Evolutionary conservation across 2,329 filamentous ascomycete genomes (phyloP), one percentile per base, ranked within the genome.

Genomic region (Exophiala viscosa): DNA sequence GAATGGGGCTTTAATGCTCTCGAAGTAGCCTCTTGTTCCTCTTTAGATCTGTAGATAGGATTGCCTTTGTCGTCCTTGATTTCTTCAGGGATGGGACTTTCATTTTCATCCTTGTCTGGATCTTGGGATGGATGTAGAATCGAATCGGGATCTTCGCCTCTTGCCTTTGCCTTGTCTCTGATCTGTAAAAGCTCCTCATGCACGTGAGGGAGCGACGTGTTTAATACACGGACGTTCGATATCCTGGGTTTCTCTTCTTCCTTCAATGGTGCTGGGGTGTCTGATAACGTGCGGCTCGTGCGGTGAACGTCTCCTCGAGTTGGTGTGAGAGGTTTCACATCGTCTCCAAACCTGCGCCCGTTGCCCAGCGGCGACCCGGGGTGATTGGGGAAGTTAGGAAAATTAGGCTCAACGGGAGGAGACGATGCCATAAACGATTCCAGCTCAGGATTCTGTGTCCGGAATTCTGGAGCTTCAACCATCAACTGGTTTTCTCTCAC

Each of bases 401-500:
- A 70, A 28, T 65, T 68, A 61, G 31, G 66, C 66, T 40, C 62
- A 52, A 72, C 75, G 54, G 78, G 82, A 55, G 73, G 82, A 47
- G 73, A 87, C 47, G 76, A 76, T 45, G 73, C 77, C 65, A 78
- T 73, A 67, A 80, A 85, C 41, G 74, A 75, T 57, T 74, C 76
- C 60, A 76, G 46, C 18, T 56, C 56, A 15, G 58, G 73, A 62
- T 70, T 75, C 45, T 75, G 72, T 36, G 74, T 73, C 51, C 73
- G 71, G 34, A 77, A 76, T 52, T 84, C 73, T n/a, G 78, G 74
- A 51, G 83, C 79, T 82, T 52, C 58, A 17, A 51, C 48, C 91
- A 97, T 97, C 68, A 97, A 82, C 70, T 96, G 93, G 68, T 97
- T 97, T 71, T 99, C 93, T 48, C 92, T 84, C 20, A 99, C 90